Conservation (phyloP, 106 monocot species). For the Allium sativum region DNA sequence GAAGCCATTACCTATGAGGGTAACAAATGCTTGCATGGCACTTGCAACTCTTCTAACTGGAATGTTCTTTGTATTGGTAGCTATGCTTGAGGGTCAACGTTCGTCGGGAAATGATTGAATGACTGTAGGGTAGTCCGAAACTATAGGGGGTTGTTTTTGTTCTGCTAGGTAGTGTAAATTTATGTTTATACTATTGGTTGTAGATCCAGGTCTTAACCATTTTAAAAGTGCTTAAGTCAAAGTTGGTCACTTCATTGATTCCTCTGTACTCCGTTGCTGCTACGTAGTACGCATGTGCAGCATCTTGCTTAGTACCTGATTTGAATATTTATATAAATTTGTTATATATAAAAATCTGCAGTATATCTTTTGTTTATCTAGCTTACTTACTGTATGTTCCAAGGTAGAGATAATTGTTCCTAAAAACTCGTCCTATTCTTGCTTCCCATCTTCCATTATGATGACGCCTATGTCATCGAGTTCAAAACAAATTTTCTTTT, state of each 20-base stretch:
- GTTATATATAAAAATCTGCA: not conserved
- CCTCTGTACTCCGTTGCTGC: slow-evolving; percentile 33
- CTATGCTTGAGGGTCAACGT: not conserved
- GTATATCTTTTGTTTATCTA: not conserved
- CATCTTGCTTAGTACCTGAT: slow-evolving; percentile 36
- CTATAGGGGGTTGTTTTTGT: not conserved
- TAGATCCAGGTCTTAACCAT: slow-evolving; percentile 20
- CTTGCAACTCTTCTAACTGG: not conserved
- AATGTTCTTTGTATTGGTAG: not conserved
- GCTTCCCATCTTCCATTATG: slow-evolving; percentile 93
- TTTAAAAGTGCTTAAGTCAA: slow-evolving; percentile 27
- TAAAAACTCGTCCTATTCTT: slow-evolving; percentile 81
- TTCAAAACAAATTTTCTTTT: too few species aligned
- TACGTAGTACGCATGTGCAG: slow-evolving; percentile 31
- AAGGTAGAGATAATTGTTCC: slow-evolving; percentile 92
- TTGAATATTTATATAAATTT: not conserved
- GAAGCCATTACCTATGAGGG: too few species aligned
- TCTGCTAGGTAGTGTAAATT: not conserved
- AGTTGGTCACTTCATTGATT: slow-evolving; percentile 41
- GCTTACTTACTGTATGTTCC: slow-evolving; percentile 66
- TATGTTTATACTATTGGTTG: not conserved
- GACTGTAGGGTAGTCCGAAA: not conserved
- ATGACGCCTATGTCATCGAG: slow-evolving; percentile 63
- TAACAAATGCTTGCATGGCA: not conserved
- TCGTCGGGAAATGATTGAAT: not conserved